Evolutionary conservation across 2,329 filamentous ascomycete species (phyloP).

Genomic region (Pestalotiopsis sp.): DNA sequence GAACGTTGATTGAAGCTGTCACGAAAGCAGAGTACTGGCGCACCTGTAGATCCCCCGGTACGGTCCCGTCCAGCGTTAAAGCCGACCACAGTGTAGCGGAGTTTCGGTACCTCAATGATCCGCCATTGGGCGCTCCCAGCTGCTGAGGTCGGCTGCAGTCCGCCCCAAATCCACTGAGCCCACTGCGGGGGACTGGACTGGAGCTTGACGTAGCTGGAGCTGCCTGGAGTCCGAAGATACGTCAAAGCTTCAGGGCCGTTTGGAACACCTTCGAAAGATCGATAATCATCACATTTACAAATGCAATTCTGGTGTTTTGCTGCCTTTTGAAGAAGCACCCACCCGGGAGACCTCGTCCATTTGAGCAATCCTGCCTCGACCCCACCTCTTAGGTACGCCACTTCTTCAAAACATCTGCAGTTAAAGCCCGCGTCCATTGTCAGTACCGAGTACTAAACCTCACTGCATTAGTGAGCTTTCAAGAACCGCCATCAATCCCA

Average conservation of each 20-base stretch:
- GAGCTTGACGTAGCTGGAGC: slow-evolving; percentile 18
- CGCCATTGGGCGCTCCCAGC: neutral
- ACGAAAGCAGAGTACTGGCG: neutral
- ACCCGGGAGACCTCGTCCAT: too few relatives aligned
- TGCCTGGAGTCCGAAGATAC: neutral
- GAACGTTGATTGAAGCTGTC: too few relatives aligned
- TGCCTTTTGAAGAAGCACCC: too few relatives aligned
- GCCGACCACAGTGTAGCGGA: neutral
- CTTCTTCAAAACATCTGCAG: neutral
- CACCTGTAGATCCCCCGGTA: neutral
- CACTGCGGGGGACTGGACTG: slow-evolving; percentile 7
- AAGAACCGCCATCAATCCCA: neutral
- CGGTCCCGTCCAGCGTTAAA: neutral
- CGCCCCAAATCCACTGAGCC: neutral
- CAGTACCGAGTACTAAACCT: neutral
- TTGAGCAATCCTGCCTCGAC: too few relatives aligned
- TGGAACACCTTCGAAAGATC: neutral
- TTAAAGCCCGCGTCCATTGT: neutral
- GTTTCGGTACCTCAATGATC: slow-evolving; percentile 4
- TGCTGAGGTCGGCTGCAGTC: neutral
- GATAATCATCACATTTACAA: too few relatives aligned
- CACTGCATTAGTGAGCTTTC: neutral
- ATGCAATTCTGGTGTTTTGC: too few relatives aligned
- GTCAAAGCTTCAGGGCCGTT: too few relatives aligned
- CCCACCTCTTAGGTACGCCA: too few relatives aligned